phyloP scores from a whole-genome alignment of 176 grass and related monocot species.

The Hyparrhenia diplandra region DNA sequence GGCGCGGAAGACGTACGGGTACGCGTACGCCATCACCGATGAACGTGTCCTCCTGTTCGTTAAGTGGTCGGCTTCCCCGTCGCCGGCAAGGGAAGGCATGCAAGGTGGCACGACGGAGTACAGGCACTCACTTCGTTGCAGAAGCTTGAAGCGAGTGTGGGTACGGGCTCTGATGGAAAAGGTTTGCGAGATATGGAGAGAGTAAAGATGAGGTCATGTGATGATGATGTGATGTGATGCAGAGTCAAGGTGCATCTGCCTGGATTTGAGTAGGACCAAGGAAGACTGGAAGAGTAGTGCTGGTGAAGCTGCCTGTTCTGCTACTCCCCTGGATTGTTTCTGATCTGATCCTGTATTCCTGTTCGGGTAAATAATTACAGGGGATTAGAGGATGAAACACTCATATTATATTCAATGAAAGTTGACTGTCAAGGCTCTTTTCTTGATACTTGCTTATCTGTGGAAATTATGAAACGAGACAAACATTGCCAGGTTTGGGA shows the following conservation, averaged over 20 bases:
- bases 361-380: neutral
- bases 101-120: conserved; percentile 27
- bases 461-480: neutral
- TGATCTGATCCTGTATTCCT: neutral
- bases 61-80: conserved; percentile 33
- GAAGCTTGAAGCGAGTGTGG: conserved; percentile 33
- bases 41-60: neutral
- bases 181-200: conserved; percentile 17
- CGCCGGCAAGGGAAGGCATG: conserved; percentile 39
- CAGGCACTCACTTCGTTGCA: conserved; percentile 21
- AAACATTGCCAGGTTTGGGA: neutral
- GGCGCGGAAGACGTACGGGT: conserved; percentile 52
- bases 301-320: conserved; percentile 9
- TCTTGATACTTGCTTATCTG: neutral
- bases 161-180: conserved; percentile 1
- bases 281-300: conserved; percentile 13
- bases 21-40: conserved; percentile 47
- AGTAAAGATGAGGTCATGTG: conserved; percentile 46
- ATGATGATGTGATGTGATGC: conserved; percentile 22
- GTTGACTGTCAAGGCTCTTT: neutral
- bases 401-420: neutral
- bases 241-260: neutral
- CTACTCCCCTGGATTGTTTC: neutral
- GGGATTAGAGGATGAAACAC: neutral
- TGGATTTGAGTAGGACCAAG: conserved; percentile 5